Evolutionary conservation across 805 yeast genomes (phyloP).

Genomic region (Candida namnaoensis): DNA sequence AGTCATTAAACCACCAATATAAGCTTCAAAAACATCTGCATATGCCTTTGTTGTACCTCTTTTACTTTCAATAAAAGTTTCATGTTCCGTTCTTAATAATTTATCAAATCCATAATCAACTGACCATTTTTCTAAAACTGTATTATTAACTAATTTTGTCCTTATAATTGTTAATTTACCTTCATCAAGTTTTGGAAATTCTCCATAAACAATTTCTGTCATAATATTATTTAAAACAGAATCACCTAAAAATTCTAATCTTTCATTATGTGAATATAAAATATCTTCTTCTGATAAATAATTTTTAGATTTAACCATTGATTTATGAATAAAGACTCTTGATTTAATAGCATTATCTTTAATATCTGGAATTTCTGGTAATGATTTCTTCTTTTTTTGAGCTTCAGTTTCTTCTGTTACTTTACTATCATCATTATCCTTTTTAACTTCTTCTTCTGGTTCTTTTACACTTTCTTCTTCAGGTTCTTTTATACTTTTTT

Average conservation of each 20-base stretch:
- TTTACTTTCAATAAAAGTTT: conserved; percentile 28
- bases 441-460: too few relatives aligned
- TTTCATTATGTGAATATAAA: conserved; percentile 66
- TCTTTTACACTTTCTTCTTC: too few relatives aligned
- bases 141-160: conserved; percentile 64
- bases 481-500: too few relatives aligned
- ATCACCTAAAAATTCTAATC: conserved; percentile 88
- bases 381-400: background rate
- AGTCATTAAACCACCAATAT: conserved; percentile 72
- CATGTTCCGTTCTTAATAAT: conserved; percentile 40
- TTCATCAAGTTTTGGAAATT: conserved; percentile 67
- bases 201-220: conserved; percentile 55
- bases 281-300: conserved; percentile 50
- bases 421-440: too few relatives aligned
- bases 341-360: conserved; percentile 47
- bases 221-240: conserved; percentile 69
- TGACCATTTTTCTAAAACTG: conserved; percentile 63
- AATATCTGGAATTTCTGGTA: conserved; percentile 65
- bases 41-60: conserved; percentile 58
- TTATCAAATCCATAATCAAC: conserved; percentile 57
- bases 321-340: conserved; percentile 76
- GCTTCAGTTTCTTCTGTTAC: background rate
- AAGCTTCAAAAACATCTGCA: conserved; percentile 93
- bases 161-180: conserved; percentile 73
- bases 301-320: conserved; percentile 51